These are phyloP conservation scores for Phytophthora sp. DNA, from an alignment of 352 stramenopile genomes.

Conservation along the genomic window DNA sequence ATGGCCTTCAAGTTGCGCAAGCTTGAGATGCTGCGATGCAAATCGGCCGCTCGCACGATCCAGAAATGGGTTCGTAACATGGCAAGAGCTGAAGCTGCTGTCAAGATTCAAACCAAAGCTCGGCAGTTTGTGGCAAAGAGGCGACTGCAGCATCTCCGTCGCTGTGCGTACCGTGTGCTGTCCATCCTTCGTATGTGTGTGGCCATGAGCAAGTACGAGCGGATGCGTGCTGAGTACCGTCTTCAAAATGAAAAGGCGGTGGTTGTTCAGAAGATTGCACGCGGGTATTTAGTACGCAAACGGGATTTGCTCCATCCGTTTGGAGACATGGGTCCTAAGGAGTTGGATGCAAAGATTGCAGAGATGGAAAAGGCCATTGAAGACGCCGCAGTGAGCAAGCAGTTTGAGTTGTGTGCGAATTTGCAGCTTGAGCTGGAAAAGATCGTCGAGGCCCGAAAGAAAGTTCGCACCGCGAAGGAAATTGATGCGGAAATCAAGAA, in stretches of 20 bases:
- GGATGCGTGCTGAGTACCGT: slow-evolving; percentile 56
- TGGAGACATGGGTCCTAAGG: slow-evolving; percentile 75
- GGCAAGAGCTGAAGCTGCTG: slow-evolving; percentile 55
- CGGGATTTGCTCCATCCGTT: slow-evolving; percentile 81
- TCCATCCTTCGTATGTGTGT: slow-evolving; percentile 64
- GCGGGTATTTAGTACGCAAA: slow-evolving; percentile 77
- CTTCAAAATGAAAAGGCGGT: slow-evolving; percentile 58
- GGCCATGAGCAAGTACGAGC: slow-evolving; percentile 69
- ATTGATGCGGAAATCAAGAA: slow-evolving; percentile 82
- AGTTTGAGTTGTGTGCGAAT: slow-evolving; percentile 86
- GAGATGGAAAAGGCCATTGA: slow-evolving; percentile 82
- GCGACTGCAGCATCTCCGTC: slow-evolving; percentile 53
- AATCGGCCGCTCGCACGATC: slow-evolving; percentile 80
- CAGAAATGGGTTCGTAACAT: slow-evolving; percentile 87
- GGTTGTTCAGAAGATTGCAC: slow-evolving; percentile 76
- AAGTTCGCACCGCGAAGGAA: slow-evolving; percentile 88
- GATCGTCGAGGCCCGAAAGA: slow-evolving; percentile 81
- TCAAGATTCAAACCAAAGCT: slow-evolving; percentile 77
- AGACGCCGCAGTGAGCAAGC: slow-evolving; percentile 78
- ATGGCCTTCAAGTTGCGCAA: slow-evolving; percentile 86
- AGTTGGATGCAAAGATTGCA: slow-evolving; percentile 78
- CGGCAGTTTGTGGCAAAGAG: slow-evolving; percentile 74
- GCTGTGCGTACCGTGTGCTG: slow-evolving; percentile 68
- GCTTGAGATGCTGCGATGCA: slow-evolving; percentile 81
- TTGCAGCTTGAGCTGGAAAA: slow-evolving; percentile 87